Conservation (phyloP, 176 grass and related monocot genomes). For the Oryza meridionalis region DNA sequence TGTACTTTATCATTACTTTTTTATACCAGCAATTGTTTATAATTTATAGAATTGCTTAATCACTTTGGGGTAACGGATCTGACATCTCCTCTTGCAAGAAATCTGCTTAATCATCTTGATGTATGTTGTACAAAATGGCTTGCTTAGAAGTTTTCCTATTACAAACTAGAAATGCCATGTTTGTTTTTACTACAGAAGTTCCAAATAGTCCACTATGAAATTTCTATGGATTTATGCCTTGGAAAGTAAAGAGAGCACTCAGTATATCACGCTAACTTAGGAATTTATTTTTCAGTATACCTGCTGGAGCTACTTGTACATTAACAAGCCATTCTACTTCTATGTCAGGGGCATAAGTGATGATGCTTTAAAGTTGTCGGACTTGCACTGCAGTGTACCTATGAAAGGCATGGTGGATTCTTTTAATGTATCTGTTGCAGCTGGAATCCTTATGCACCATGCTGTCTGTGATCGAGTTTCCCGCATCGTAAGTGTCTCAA, state of each 20-base stretch:
- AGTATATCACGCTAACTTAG: neutral
- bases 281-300: conserved; percentile 9
- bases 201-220: neutral
- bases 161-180: conserved; percentile 16
- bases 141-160: conserved; percentile 4
- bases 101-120: neutral
- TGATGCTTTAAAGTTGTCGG: conserved; percentile 64
- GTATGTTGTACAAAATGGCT: neutral
- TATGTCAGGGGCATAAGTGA: conserved; percentile 84
- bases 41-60: conserved; percentile 12
- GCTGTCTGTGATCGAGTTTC: conserved; percentile 85
- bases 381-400: conserved; percentile 90
- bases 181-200: neutral
- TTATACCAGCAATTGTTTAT: neutral
- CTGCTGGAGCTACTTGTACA: neutral
- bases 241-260: neutral
- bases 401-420: conserved; percentile 99
- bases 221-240: conserved; percentile 2
- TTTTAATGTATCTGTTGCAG: conserved; percentile 97
- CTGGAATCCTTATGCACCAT: conserved; percentile 98
- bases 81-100: conserved; percentile 26
- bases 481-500: conserved; percentile 61
- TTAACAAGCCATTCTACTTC: conserved; percentile 25
- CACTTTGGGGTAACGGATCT: neutral
- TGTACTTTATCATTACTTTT: neutral